A percentile compares a stretch with the other conserved stretches of the same genome.
These are phyloP conservation scores for Dendrobium officinale DNA, from an alignment of 106 monocot species.

Conservation along the genomic window DNA sequence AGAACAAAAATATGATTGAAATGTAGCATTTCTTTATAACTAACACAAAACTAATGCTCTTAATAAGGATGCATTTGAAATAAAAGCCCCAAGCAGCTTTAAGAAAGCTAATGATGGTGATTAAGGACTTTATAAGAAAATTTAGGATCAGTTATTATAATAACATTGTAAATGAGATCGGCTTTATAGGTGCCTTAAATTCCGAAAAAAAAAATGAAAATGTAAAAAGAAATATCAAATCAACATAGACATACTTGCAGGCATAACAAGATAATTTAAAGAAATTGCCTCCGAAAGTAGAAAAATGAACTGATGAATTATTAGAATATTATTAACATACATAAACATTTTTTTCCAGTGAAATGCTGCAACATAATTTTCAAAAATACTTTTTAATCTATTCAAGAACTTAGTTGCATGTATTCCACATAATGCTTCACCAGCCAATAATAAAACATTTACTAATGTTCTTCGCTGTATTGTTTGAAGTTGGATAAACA, in stretches of 20 bases:
- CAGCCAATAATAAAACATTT: constrained; percentile 83
- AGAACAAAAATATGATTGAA: background rate
- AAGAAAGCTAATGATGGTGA: too few relatives aligned
- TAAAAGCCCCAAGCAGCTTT: too few relatives aligned
- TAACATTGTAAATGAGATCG: too few relatives aligned
- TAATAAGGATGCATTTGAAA: too few relatives aligned
- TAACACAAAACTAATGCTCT: background rate
- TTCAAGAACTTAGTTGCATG: constrained; percentile 85
- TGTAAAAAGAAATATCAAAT: background rate
- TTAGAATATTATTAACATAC: constrained; percentile 32
- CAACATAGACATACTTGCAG: background rate
- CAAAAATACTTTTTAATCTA: constrained; percentile 65
- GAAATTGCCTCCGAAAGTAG: background rate
- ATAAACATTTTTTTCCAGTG: constrained; percentile 90
- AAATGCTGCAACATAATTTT: constrained; percentile 59
- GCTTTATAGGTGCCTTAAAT: too few relatives aligned
- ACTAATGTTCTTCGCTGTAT: constrained; percentile 13
- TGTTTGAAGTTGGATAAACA: constrained; percentile 17
- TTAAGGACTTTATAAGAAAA: too few relatives aligned
- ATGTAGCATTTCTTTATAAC: background rate
- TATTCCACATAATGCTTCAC: constrained; percentile 87
- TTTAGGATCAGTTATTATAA: too few relatives aligned
- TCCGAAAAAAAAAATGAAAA: background rate
- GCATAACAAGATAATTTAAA: background rate
- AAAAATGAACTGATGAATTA: background rate